phyloP scores from a whole-genome alignment of 805 yeast genomes.

The Spathaspora sp. region DNA sequence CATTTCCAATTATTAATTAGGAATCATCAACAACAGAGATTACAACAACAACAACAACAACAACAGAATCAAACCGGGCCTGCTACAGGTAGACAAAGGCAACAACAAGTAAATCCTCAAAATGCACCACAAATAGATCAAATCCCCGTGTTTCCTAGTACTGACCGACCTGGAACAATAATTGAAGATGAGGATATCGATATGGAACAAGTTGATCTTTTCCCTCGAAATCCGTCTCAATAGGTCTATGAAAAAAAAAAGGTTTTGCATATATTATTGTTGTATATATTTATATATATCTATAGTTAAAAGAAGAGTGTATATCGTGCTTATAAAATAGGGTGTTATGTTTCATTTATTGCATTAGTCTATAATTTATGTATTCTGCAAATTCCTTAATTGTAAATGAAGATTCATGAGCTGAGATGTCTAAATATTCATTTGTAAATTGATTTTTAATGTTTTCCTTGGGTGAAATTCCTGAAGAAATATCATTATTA shows the following conservation, averaged over 20 bases:
- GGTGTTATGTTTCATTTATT: background rate
- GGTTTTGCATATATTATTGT: background rate
- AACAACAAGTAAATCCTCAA: slow-evolving; percentile 14
- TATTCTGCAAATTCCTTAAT: background rate
- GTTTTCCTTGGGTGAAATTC: background rate
- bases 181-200: slow-evolving; percentile 30
- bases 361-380: background rate
- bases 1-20: slow-evolving; percentile 27
- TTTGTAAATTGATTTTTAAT: background rate
- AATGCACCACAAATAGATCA: slow-evolving; percentile 41
- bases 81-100: slow-evolving; percentile 8
- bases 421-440: background rate
- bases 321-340: background rate
- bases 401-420: slow-evolving; percentile 1
- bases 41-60: slow-evolving; percentile 1
- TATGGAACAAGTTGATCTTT: slow-evolving; percentile 24
- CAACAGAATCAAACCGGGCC: slow-evolving; percentile 4
- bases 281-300: background rate
- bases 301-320: background rate
- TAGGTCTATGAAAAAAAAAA: background rate
- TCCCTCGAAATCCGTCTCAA: slow-evolving; percentile 14
- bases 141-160: slow-evolving; percentile 38
- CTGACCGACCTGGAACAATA: slow-evolving; percentile 13
- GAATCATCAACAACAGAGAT: background rate
- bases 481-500: too few relatives aligned